Evolutionary conservation across 2,329 filamentous ascomycete species (phyloP).

Genomic region (Fusarium nurragi): DNA sequence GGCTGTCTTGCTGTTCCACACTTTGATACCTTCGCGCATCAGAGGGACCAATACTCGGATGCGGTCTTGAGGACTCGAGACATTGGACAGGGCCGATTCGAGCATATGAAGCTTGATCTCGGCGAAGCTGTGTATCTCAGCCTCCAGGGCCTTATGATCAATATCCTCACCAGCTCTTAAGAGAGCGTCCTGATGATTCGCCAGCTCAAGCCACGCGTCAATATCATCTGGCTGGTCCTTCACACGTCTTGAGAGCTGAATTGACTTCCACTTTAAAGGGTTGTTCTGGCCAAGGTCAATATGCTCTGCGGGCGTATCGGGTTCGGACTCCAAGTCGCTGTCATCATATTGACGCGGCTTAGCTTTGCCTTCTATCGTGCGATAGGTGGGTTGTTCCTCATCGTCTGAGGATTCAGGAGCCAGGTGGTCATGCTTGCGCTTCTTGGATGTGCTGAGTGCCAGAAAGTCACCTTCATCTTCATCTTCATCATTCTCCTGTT

Average conservation of each 20-base stretch:
- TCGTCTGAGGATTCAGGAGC: constrained; percentile 55
- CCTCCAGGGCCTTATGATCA: constrained; percentile 59
- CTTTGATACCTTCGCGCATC: constrained; percentile 76
- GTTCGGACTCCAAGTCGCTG: constrained; percentile 61
- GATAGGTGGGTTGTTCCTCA: constrained; percentile 65
- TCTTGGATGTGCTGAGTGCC: constrained; percentile 54
- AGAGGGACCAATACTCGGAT: constrained; percentile 72
- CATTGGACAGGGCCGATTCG: constrained; percentile 75
- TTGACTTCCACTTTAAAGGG: constrained; percentile 63
- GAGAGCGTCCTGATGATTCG: constrained; percentile 78
- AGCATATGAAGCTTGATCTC: constrained; percentile 85
- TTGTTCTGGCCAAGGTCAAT: constrained; percentile 50
- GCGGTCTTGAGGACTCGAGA: constrained; percentile 56
- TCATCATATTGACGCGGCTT: constrained; percentile 59
- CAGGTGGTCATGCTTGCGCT: constrained; percentile 51
- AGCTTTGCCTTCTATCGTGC: constrained; percentile 72
- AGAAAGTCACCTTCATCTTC: constrained; percentile 59
- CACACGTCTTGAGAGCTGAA: constrained; percentile 70
- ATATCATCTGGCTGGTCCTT: constrained; percentile 73
- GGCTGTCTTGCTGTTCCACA: constrained; percentile 75
- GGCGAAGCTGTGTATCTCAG: constrained; percentile 74
- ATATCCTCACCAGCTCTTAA: constrained; percentile 60
- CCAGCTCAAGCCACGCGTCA: constrained; percentile 79
- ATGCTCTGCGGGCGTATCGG: constrained; percentile 53
- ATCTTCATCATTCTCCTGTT: constrained; percentile 35